These are phyloP conservation scores for Kodamaea neixiangensis DNA, from an alignment of 805 yeast species.

Conservation along the genomic window DNA sequence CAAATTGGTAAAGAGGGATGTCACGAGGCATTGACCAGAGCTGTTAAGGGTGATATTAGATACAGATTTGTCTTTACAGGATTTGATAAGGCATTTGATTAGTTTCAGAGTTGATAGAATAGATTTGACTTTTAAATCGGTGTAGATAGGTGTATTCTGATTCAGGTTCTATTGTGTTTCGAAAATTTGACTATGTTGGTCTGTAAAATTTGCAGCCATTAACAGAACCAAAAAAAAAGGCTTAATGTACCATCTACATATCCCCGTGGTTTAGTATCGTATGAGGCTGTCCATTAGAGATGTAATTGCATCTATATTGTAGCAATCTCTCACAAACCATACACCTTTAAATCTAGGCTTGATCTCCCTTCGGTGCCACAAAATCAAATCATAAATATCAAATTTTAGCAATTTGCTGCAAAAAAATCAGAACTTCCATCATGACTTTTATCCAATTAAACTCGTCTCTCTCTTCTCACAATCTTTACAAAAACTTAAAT, in stretches of 20 bases:
- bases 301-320: not conserved
- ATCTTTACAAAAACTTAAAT: not conserved
- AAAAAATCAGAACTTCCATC: not conserved
- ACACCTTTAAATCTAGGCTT: not conserved
- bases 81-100: conserved; percentile 48
- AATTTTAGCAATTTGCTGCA: not conserved
- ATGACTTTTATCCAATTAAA: not conserved
- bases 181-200: no score
- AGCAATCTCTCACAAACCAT: not conserved
- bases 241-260: no score
- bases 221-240: no score
- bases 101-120: not conserved
- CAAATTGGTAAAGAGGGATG: conserved; percentile 55
- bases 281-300: no score
- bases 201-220: no score
- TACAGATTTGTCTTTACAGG: conserved; percentile 65
- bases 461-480: not conserved
- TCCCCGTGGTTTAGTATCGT: no score
- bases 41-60: conserved; percentile 56
- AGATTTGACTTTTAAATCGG: no score
- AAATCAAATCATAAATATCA: not conserved
- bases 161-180: no score
- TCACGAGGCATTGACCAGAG: conserved; percentile 54
- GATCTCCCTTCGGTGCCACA: not conserved
- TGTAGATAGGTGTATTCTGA: not conserved